A percentile compares a stretch with the other conserved stretches of the same genome.
Evolutionary conservation across 2,329 filamentous ascomycete species (phyloP).

Genomic region (Xylogone sp.): DNA sequence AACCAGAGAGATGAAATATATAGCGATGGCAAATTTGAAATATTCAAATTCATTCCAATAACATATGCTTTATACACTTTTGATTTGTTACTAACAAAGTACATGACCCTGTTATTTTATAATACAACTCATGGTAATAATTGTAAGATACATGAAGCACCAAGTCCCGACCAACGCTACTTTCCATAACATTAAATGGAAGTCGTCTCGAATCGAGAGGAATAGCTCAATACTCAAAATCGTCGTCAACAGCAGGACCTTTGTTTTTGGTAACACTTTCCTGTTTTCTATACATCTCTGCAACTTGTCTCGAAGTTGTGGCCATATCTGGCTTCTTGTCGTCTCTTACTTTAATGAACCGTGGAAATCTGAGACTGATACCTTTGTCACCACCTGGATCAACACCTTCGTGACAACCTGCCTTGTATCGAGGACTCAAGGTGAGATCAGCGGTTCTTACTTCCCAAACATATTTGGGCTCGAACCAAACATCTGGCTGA

Average conservation of each 20-base stretch:
- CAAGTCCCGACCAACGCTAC: too few species aligned
- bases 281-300: conserved; percentile 96
- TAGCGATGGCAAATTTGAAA: too few species aligned
- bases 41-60: too few species aligned
- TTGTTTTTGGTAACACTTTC: conserved; percentile 81
- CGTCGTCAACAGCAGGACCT: conserved; percentile 84
- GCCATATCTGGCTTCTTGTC: conserved; percentile 96
- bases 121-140: too few species aligned
- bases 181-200: neutral
- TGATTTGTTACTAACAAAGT: too few species aligned
- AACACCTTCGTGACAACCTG: conserved; percentile 79
- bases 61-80: too few species aligned
- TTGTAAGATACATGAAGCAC: too few species aligned
- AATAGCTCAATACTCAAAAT: conserved; percentile 83
- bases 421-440: conserved; percentile 86
- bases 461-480: conserved; percentile 93
- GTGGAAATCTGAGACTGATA: conserved; percentile 84
- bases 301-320: conserved; percentile 78
- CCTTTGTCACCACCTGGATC: conserved; percentile 69
- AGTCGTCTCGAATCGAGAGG: neutral
- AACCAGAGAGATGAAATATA: too few species aligned
- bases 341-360: conserved; percentile 87
- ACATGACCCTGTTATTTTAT: too few species aligned
- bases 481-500: conserved; percentile 98
- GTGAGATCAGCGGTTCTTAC: conserved; percentile 96